Evolutionary conservation across 345 rosid genomes (phyloP), one percentile per base, ranked within the genome.

Genomic region (Boechera retrofracta): DNA sequence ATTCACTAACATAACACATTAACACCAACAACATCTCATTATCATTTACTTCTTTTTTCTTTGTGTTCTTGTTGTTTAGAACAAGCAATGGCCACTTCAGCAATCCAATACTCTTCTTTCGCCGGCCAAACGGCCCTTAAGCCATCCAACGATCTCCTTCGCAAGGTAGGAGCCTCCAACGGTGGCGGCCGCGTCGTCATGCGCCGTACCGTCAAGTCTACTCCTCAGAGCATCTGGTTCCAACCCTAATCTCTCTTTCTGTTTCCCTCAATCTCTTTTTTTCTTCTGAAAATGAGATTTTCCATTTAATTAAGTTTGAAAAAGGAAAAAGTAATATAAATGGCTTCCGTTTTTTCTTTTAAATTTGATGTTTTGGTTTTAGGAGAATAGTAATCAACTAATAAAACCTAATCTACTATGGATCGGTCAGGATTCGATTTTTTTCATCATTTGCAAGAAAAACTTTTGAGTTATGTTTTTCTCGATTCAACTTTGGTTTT

Each of bases 171-270:
- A 16, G 63, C 72, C 72, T 47, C 83, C 7, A 88, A 86, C 0
- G 89, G 79, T 0, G 92, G 79, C 18, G 91, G 92, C 52, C 92
- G 97, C 44, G 1, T 85, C 68, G 60, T 82, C 88, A 93, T 91
- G 97, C 85, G 98, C 11, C 80, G 98, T 68, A 93, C 98, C 4
- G 89, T 93, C 59, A 93, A 83, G 80, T 87, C 87, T 77, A 87
- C 81, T 61, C 91, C 98, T 48, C 82, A 81, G 70, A 93, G 97
- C 92, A 93, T 93, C 67, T 93, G 98, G 98, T 93, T 58, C 47
- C 7, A 54, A 55, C 26, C 29, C n/a, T 5, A 7, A 56, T 32
- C 74, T 42, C 39, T 67, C 12, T 38, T 12, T 10, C 10, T 9
- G 3, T 41, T 31, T 31, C 32, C 32, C 9, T 26, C 10, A 1